phyloP scores from a whole-genome alignment of 2,329 filamentous ascomycete species.

The Aaosphaeria pasadenensis region DNA sequence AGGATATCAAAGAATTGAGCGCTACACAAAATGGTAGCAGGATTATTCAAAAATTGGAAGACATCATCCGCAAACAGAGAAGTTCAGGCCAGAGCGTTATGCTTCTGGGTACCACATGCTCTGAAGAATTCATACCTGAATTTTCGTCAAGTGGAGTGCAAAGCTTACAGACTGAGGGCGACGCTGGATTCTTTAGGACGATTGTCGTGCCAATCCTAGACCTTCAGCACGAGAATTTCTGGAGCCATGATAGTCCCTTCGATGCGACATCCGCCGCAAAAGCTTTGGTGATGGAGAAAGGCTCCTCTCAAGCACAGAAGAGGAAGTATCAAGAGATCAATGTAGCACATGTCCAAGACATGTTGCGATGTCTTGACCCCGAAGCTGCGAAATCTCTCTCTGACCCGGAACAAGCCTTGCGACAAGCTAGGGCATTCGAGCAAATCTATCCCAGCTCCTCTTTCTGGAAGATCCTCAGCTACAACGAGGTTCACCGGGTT shows the following conservation, averaged over 20 bases:
- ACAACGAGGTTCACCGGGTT: constrained; percentile 60
- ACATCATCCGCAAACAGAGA: constrained; percentile 69
- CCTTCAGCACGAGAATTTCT: neutral
- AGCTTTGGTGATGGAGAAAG: neutral
- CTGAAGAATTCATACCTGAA: constrained; percentile 46
- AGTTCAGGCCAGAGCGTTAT: constrained; percentile 68
- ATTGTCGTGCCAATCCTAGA: constrained; percentile 26
- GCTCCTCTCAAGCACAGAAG: constrained; percentile 12
- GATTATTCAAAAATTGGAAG: constrained; percentile 68
- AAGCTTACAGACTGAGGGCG: constrained; percentile 43
- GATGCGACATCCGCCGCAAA: neutral
- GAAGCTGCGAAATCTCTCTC: constrained; percentile 18
- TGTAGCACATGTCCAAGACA: constrained; percentile 61
- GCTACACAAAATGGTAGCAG: constrained; percentile 65
- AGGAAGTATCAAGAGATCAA: constrained; percentile 52
- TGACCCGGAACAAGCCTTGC: constrained; percentile 16
- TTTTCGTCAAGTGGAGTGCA: constrained; percentile 44
- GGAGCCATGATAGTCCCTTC: constrained; percentile 2
- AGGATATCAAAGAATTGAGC: constrained; percentile 77
- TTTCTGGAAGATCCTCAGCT: constrained; percentile 53
- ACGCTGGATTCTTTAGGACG: constrained; percentile 30
- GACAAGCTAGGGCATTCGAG: constrained; percentile 15
- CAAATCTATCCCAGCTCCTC: constrained; percentile 25
- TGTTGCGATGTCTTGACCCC: constrained; percentile 52
- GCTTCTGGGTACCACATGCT: constrained; percentile 73